Evolutionary conservation across 2,329 filamentous ascomycete species (phyloP), one percentile per base, ranked within the genome.

Genomic region (Fusarium sp.): DNA sequence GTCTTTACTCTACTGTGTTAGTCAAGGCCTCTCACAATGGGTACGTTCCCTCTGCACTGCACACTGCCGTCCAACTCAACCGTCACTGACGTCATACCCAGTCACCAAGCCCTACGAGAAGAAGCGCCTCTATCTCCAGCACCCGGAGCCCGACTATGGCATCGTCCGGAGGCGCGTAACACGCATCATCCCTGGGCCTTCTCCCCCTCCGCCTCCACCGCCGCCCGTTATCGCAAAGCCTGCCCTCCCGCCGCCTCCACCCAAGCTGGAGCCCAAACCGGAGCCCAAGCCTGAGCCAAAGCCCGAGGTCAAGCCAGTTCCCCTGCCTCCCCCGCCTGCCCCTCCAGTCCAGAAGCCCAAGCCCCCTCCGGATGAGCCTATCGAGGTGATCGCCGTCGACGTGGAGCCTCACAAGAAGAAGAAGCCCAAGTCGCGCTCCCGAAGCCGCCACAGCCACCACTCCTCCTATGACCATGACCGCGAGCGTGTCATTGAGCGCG

Each of bases 401-500:
- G 76, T 81, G 34, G 79, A 80, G 47, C 77, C 76, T 18, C 66
- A 72, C 61, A 76, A 73, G 56, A 76, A 72, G 65, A 76, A 73
- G 60, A 76, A 72, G 60, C 68, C 71, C 61, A 76, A 76, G 65
- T 75, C 75, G 53, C 75, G 75, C 39, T 77, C 75, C 47, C 75
- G 76, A 56, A 77, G 76, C 63, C 74, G 76, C 12, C 77, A 76
- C 65, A 74, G 74, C 64, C 73, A 73, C 57, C 73, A 68, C 41
- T 74, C 68, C 12, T 67, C 68, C 12, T 67, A 67, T 34, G 69
- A 73, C 34, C 73, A 78, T 13, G 82, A 86, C 47, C 78, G 78
- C 36, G 86, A 88, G 74, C 80, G 87, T 52, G 81, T 85, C 73
- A 82, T 88, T 65, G 86, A 88, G 78, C 82, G 86, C 28, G 87